Percentiles rank a stretch among this genome's conserved stretches.
These are phyloP conservation scores for Paraurostyla sp. DNA, from an alignment of 73 alveolate species.

Conservation along the genomic window DNA sequence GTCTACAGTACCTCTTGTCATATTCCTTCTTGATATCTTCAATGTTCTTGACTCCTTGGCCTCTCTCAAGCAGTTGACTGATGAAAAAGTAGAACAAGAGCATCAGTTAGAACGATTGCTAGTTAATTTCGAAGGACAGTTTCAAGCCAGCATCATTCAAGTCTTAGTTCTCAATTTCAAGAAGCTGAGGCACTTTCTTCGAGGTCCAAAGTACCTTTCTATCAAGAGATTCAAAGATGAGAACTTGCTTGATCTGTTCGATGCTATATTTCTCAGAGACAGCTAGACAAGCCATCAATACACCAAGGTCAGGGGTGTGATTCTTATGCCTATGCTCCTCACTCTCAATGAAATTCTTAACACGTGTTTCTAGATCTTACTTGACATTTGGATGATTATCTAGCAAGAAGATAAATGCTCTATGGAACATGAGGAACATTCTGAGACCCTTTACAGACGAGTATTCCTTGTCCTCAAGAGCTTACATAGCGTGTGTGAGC, in stretches of 20 bases:
- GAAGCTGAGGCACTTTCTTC: slow-evolving; percentile 89
- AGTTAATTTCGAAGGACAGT: slow-evolving; percentile 26
- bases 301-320: slow-evolving; percentile 90
- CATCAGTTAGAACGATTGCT: slow-evolving; percentile 10
- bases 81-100: slow-evolving; percentile 63
- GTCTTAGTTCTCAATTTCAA: slow-evolving; percentile 37
- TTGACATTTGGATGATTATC: slow-evolving; percentile 88
- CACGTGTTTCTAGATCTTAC: slow-evolving; percentile 73
- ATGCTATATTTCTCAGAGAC: slow-evolving; percentile 79
- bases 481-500: slow-evolving; percentile 77
- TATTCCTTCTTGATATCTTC: slow-evolving; percentile 19
- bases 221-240: slow-evolving; percentile 86
- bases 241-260: slow-evolving; percentile 83
- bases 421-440: slow-evolving; percentile 86
- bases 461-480: slow-evolving; percentile 90
- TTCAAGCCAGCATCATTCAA: slow-evolving; percentile 3
- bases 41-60: slow-evolving; percentile 33
- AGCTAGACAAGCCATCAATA: slow-evolving; percentile 81
- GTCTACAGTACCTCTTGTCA: slow-evolving; percentile 82
- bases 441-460: slow-evolving; percentile 90
- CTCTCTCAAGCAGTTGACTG: slow-evolving; percentile 49
- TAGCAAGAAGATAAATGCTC: slow-evolving; percentile 85
- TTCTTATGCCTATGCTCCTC: slow-evolving; percentile 88
- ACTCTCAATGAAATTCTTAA: slow-evolving; percentile 91
- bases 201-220: slow-evolving; percentile 93